Percentiles rank a stretch among this genome's conserved stretches.
Conservation (phyloP, 2,329 filamentous ascomycete species). For the Periconia sp. region DNA sequence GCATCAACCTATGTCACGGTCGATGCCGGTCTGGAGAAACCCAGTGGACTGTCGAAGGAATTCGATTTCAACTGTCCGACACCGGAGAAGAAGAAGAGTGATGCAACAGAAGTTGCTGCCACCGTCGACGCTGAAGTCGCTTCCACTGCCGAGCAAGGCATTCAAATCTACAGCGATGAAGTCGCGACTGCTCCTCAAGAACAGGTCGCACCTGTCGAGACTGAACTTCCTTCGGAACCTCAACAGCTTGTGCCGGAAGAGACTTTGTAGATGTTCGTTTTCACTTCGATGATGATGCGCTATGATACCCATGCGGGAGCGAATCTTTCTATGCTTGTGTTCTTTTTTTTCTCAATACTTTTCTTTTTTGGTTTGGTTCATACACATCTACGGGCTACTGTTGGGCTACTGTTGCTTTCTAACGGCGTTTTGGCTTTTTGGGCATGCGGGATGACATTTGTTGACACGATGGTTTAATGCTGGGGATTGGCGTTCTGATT, state of each 20-base stretch:
- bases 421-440: too few relatives aligned
- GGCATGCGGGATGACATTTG: background rate
- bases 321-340: too few relatives aligned
- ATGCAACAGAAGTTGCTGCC: background rate
- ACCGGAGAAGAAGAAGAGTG: constrained; percentile 11
- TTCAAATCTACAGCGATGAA: constrained; percentile 1
- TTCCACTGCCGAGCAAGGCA: background rate
- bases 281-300: background rate
- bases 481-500: background rate
- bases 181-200: background rate
- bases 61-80: constrained; percentile 23
- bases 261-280: background rate
- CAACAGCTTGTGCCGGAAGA: background rate
- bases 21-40: constrained; percentile 37
- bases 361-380: too few relatives aligned
- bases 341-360: too few relatives aligned
- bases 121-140: background rate
- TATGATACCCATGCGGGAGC: too few relatives aligned
- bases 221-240: background rate
- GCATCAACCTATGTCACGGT: constrained; percentile 39
- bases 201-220: background rate
- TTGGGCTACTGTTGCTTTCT: too few relatives aligned
- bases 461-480: background rate
- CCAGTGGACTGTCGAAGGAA: constrained; percentile 39
- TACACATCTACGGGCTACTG: too few relatives aligned